Percentiles rank a stretch among this genome's conserved stretches.
Conservation (phyloP, 495 filamentous ascomycete genomes). For the Apiosordaria backusii region DNA sequence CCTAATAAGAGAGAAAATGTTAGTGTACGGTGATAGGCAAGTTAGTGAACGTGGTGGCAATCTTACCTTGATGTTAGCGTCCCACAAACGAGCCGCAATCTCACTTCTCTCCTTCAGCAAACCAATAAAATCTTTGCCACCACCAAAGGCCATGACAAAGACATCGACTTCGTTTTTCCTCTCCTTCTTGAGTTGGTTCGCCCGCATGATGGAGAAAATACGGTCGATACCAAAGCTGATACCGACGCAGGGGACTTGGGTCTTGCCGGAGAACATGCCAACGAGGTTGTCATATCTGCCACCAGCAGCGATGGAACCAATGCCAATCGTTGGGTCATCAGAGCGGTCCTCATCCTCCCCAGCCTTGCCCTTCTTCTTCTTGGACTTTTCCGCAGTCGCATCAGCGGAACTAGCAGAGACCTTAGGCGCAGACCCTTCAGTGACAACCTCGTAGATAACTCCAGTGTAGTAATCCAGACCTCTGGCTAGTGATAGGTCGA, state of each 20-base stretch:
- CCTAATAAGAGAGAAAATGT: conserved; percentile 31
- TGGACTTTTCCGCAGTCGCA: conserved; percentile 37
- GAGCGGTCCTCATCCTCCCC: conserved; percentile 74
- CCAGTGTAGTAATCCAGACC: conserved; percentile 59
- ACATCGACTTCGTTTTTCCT: conserved; percentile 70
- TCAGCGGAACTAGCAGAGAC: conserved; percentile 33
- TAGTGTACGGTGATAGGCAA: background rate
- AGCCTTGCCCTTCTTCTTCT: conserved; percentile 56
- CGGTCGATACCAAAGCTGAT: conserved; percentile 94
- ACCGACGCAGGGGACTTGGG: conserved; percentile 84
- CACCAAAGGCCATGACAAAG: conserved; percentile 90
- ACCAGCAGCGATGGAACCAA: conserved; percentile 86
- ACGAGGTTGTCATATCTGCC: conserved; percentile 94
- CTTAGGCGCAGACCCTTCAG: conserved; percentile 66
- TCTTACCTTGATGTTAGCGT: conserved; percentile 68
- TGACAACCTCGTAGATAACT: conserved; percentile 80
- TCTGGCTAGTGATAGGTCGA: conserved; percentile 79
- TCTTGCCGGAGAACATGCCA: conserved; percentile 85
- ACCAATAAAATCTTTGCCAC: conserved; percentile 77
- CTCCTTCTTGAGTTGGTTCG: conserved; percentile 62
- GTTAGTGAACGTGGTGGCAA: background rate
- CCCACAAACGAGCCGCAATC: conserved; percentile 69
- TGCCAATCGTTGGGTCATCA: conserved; percentile 75
- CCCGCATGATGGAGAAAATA: conserved; percentile 87
- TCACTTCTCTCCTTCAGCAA: conserved; percentile 77